Conservation (phyloP, 495 filamentous ascomycete genomes). For the Penicillium simplicissimum region DNA sequence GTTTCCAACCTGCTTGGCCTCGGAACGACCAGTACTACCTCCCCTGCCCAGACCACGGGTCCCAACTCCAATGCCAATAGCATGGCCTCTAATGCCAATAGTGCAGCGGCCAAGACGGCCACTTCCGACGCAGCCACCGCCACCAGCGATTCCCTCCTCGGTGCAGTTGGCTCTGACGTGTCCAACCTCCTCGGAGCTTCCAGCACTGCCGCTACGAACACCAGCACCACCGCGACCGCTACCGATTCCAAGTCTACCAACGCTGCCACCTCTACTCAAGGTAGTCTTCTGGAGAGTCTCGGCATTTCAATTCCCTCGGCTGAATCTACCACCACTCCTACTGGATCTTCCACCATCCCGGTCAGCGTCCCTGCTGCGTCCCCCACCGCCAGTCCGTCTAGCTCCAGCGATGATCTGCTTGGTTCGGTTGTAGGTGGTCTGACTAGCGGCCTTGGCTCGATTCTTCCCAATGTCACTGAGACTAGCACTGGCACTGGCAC, state of each 20-base stretch:
- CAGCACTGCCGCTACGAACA: slow-evolving; percentile 4
- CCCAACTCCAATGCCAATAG: not conserved
- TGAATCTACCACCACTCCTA: not conserved
- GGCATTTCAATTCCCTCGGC: slow-evolving; percentile 6
- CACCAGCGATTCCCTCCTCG: slow-evolving; percentile 2
- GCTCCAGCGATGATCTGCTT: slow-evolving; percentile 11
- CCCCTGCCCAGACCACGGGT: not conserved
- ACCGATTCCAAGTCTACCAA: not conserved
- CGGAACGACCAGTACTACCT: not conserved
- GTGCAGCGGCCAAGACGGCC: not conserved
- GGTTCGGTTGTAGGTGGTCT: slow-evolving; percentile 9
- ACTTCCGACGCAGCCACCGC: not conserved
- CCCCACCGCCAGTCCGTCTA: slow-evolving; percentile 17
- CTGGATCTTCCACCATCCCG: slow-evolving; percentile 23
- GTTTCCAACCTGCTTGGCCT: slow-evolving; percentile 5
- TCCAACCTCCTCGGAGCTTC: slow-evolving; percentile 2
- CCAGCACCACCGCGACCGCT: not conserved
- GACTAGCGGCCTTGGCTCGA: slow-evolving; percentile 12
- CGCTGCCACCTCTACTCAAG: slow-evolving; percentile 3
- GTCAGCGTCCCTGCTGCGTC: slow-evolving; percentile 31
- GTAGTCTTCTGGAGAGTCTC: slow-evolving; percentile 6
- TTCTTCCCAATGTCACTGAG: slow-evolving; percentile 7
- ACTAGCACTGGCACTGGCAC: not conserved
- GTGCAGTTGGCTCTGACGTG: not conserved
- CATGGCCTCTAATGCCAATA: not conserved